Conservation (phyloP, 805 yeast genomes). For the Phaffomyces opuntiae region DNA sequence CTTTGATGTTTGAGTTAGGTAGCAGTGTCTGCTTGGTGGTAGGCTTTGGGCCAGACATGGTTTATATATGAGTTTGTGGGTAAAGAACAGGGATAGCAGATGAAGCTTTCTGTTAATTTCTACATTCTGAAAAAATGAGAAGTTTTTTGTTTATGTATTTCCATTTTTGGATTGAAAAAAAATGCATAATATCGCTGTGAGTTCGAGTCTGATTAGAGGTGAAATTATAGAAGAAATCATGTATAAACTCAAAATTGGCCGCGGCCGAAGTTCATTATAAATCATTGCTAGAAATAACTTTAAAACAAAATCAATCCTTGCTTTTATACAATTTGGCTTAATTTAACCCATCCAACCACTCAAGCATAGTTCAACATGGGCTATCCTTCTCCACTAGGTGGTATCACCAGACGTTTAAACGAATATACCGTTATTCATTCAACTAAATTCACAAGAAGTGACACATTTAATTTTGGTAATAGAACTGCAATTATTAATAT, state of each 20-base stretch:
- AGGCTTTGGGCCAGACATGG: constrained; percentile 7
- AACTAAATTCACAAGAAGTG: constrained; percentile 25
- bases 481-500: constrained; percentile 32
- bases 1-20: constrained; percentile 13
- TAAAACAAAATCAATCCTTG: not conserved
- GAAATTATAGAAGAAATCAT: no score
- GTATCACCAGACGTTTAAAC: constrained; percentile 29
- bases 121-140: not conserved
- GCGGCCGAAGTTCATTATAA: no score
- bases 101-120: no score
- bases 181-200: no score
- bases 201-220: no score
- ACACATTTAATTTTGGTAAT: constrained; percentile 29
- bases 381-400: constrained; percentile 32
- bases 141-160: constrained; percentile 1
- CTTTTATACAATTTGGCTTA: no score
- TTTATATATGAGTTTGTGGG: no score
- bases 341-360: no score
- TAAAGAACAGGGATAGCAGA: no score
- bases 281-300: no score
- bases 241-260: no score
- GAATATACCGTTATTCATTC: constrained; percentile 29
- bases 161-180: not conserved
- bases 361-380: constrained; percentile 25
- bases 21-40: constrained; percentile 16